Evolutionary conservation across 2,329 filamentous ascomycete genomes (phyloP).

Genomic region (Stachybotrys chartarum): DNA sequence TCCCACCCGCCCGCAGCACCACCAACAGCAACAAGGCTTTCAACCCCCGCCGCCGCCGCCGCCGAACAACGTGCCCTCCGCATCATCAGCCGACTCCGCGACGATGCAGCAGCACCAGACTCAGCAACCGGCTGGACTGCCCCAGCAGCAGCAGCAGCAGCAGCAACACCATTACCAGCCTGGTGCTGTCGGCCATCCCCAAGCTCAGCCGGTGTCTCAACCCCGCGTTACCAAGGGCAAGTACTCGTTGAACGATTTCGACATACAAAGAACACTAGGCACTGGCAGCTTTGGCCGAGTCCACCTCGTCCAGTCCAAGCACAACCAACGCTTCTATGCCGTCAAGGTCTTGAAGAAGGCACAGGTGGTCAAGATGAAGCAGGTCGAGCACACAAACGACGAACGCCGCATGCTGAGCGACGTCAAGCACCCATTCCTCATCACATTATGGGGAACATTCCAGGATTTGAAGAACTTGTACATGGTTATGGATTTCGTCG

Average conservation of each 20-base stretch:
- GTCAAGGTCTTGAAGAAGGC: conserved; percentile 98
- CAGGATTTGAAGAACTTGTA: conserved; percentile 93
- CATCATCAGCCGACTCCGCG: conserved; percentile 16
- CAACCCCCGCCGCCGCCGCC: conserved; percentile 28
- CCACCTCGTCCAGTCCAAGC: conserved; percentile 93
- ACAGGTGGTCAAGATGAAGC: conserved; percentile 99
- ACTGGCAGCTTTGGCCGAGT: conserved; percentile 97
- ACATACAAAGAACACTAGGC: conserved; percentile 82
- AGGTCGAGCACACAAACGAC: conserved; percentile 98
- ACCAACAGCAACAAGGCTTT: conserved; percentile 22
- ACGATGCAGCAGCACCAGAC: conserved; percentile 16
- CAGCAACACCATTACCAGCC: conserved; percentile 19
- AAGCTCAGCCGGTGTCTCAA: conserved; percentile 23
- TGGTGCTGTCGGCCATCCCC: conserved; percentile 22
- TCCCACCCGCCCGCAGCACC: conserved; percentile 21
- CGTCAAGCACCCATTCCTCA: conserved; percentile 95
- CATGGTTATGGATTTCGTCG: conserved; percentile 99
- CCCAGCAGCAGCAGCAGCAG: conserved; percentile 14
- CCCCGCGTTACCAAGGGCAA: conserved; percentile 85
- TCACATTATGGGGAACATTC: conserved; percentile 97
- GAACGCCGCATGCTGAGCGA: conserved; percentile 92
- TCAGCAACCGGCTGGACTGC: conserved; percentile 11
- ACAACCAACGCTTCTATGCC: conserved; percentile 97
- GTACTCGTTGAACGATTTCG: conserved; percentile 88
- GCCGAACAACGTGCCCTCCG: conserved; percentile 10